Conservation (phyloP, 257 asterid species). For the Solanum peruvianum region DNA sequence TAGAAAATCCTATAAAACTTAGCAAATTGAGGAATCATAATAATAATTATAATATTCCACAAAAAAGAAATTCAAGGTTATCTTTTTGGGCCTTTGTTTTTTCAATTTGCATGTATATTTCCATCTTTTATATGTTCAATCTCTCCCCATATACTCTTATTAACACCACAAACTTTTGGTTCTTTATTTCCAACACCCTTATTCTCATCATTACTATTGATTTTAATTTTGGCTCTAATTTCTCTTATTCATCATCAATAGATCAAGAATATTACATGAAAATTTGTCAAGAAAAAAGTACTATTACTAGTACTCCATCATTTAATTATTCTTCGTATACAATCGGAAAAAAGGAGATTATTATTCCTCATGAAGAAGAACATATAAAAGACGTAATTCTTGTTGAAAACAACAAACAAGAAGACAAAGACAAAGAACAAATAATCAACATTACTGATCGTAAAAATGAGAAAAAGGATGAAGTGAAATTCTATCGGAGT, state of each 20-base stretch:
- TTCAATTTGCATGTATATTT: slow-evolving; percentile 24
- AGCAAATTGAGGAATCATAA: slow-evolving; percentile 5
- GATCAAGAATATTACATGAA: slow-evolving; percentile 4
- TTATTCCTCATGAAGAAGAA: slow-evolving; percentile 5
- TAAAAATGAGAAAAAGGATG: not conserved
- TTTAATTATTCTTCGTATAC: not conserved
- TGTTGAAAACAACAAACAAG: not conserved
- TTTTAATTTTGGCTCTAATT: slow-evolving; percentile 32
- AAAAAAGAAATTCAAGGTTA: slow-evolving; percentile 14
- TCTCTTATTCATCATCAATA: slow-evolving; percentile 24
- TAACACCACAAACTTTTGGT: slow-evolving; percentile 57
- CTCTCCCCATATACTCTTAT: slow-evolving; percentile 42
- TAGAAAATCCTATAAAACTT: slow-evolving; percentile 10
- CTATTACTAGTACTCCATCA: not conserved
- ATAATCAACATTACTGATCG: not conserved
- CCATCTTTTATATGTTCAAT: slow-evolving; percentile 33
- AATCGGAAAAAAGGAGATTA: not conserved
- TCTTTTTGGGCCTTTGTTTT: slow-evolving; percentile 37
- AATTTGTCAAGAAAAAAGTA: not conserved
- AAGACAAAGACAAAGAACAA: not conserved
- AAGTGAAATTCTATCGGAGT: slow-evolving; percentile 5
- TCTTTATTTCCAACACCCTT: slow-evolving; percentile 49
- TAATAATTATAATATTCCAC: not conserved
- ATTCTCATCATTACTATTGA: slow-evolving; percentile 52
- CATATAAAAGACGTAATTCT: slow-evolving; percentile 14